Base-by-base conservation (phyloP, 148 eudicot genomes). In the Simmondsia chinensis region DNA sequence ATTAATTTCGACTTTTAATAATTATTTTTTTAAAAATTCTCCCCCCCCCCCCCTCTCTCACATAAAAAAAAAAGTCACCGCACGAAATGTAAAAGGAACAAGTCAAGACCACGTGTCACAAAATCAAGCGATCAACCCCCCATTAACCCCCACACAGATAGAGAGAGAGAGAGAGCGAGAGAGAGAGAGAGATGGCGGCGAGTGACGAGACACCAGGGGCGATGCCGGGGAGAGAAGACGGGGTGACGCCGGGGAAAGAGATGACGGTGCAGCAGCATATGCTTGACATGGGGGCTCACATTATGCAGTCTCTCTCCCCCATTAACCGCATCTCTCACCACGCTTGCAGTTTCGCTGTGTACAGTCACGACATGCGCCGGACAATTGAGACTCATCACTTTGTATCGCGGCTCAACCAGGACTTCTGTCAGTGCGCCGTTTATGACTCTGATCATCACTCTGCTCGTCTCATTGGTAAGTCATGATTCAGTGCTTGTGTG, bases 321-420 rank as follows among this genome's bases (percentile, higher is more conserved):
- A 58, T 82, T 8, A 74, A 68, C 14, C 64, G 74, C 11, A 67
- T 83, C 17, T 66, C 44, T 19, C 79, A 76, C 24, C 88, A 87
- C 21, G 74, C 64, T 9, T 79, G 82, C 47, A 82, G 80, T 9
- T 87, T 87, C 10, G 85, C 86, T 0, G 2, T 72, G 8, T 87
- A 83, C 39, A 64, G 73, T 57, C 96, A 83, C 31, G 94, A 87
- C 35, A 64, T 87, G 76, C 50, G 56, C 46, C 78, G 96, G 14
- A 86, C 80, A 58, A 80, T 88, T 33, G 82, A 88, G 75, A 80
- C 94, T 22, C 94, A 88, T 47, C 86, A 77, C 38, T 83, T 48
- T 33, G 33, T 75, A 34, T 18, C 83, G 2, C 63, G 89, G 4
- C 29, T 80, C 59, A 88, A 77, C 44, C 65, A 77, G 46, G 94